Base-by-base conservation (phyloP, 1,284 basidiomycete genomes). In the Heterobasidion parviporum region DNA sequence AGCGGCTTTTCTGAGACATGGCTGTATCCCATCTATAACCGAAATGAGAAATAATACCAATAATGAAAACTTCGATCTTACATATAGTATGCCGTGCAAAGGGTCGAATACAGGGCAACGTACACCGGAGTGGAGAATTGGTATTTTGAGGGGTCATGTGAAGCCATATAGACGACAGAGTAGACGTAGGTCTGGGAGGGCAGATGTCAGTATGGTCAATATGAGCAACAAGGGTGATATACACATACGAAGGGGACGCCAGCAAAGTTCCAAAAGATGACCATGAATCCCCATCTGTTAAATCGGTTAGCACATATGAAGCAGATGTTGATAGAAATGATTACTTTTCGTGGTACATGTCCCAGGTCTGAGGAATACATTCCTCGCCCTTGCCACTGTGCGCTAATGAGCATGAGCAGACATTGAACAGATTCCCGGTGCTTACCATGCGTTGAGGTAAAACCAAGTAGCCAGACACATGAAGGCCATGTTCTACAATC, bases 291-390 rank as follows among this genome's bases (percentile, higher is more conserved):
- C 83, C 89, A 87, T 67, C 80, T 81, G 54, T 41, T 26, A 35
- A 43, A 44, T 48, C 52, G 9, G 18, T 62, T 52, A 63, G 61
- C 47, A 45, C 38, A n/a, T 12, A 7, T 32, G 16, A 49, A 45
- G 44, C 41, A 18, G 43, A 9, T 18, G 26, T 9, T 35, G 38
- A 12, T 16, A 41, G 26, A 46, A 15, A 15, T 20, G 10, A n/a
- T 54, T 75, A 92, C 80, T 98, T 98, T 69, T 98, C 94, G 67
- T 95, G 91, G 75, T 87, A 95, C 92, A 98, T 97, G 67, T 98
- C 94, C 96, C 96, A 98, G 9, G 96, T 99, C 70, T 98, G 95
- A 16, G 97, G 97, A 62, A 99, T 99, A 71, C 94, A 96, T 68
- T 99, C 94, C 67, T 95, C 92, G 55, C 88, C 93, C 70, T 95